phyloP scores from a whole-genome alignment of 306 rosid species.

The Hippophae gyantsensis region DNA sequence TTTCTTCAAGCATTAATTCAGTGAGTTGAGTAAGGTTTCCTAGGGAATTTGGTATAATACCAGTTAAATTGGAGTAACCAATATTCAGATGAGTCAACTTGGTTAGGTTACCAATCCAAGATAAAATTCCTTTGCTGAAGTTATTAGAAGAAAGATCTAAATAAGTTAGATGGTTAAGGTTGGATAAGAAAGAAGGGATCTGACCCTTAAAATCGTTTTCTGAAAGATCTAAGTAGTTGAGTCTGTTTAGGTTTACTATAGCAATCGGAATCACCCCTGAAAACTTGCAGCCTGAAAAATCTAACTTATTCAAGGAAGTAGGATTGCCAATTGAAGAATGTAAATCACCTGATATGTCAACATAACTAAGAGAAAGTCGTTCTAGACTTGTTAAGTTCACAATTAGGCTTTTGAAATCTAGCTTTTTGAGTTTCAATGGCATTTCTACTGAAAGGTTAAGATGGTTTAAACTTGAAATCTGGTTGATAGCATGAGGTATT shows the following conservation, averaged over 20 bases:
- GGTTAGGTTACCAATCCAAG: neutral
- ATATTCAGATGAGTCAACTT: neutral
- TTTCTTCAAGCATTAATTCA: neutral
- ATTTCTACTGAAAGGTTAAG: accelerated
- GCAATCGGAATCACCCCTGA: slow-evolving; percentile 10
- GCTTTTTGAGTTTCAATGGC: neutral
- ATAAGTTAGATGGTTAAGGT: neutral
- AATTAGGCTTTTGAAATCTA: neutral
- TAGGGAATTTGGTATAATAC: neutral
- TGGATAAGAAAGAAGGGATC: slow-evolving; percentile 3
- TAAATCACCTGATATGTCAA: neutral
- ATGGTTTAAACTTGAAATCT: no score
- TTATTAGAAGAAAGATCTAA: neutral
- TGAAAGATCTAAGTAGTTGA: slow-evolving; percentile 1
- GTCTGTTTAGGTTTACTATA: slow-evolving; percentile 4
- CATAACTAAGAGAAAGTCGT: neutral
- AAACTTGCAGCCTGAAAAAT: neutral
- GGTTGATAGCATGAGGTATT: no score
- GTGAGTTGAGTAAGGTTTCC: slow-evolving; percentile 2
- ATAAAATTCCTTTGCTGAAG: neutral
- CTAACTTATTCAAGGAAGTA: neutral
- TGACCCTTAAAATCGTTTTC: neutral
- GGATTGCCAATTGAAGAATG: slow-evolving; percentile 7
- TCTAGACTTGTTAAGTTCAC: slow-evolving; percentile 11
- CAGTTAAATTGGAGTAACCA: neutral